Evolutionary conservation across 2,329 filamentous ascomycete genomes (phyloP), one percentile per base, ranked within the genome.

Genomic region (Ophiostoma montium): DNA sequence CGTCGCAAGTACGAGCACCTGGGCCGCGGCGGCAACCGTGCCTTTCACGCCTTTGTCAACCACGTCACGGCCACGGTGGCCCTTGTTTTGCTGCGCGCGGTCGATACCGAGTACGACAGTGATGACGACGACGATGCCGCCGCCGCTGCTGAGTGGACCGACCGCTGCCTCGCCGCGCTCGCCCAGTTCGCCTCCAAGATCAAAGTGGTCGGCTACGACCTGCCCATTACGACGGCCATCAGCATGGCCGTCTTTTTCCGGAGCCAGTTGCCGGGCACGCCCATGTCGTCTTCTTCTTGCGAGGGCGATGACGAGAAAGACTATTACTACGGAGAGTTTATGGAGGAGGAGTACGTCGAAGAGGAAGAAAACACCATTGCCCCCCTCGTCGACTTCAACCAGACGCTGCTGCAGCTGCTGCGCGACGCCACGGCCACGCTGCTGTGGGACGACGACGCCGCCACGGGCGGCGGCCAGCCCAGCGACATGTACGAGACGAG

Each of bases 221-320:
- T 44, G n/a, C 42, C 42, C 27, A 44, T 44, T 27, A 32, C 42
- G 11, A 44, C 42, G 7, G 42, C 42, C 30, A 33, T 44, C 42
- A 44, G 42, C n/a, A 44, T 44, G 42, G 42, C 42, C 30, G 42
- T 44, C 42, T 44, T 44, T 15, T 18, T 44, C 16, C 42, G 30
- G 5, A 31, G 30, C 27, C 42, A 44, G 30, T 27, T 44, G n/a
- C 30, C 32, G 10, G 32, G 42, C 42, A n/a, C n/a, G n/a, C n/a
- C n/a, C n/a, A n/a, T n/a, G n/a, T n/a, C n/a, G n/a, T n/a, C n/a
- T n/a, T n/a, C n/a, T n/a, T n/a, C n/a, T n/a, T n/a, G n/a, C n/a
- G n/a, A n/a, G n/a, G n/a, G n/a, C n/a, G n/a, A n/a, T n/a, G n/a
- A n/a, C n/a, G n/a, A n/a, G n/a, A n/a, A n/a, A n/a, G n/a, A n/a